Evolutionary conservation across 2,329 filamentous ascomycete genomes (phyloP), one percentile per base, ranked within the genome.

Genomic region (Aphanocladium album): DNA sequence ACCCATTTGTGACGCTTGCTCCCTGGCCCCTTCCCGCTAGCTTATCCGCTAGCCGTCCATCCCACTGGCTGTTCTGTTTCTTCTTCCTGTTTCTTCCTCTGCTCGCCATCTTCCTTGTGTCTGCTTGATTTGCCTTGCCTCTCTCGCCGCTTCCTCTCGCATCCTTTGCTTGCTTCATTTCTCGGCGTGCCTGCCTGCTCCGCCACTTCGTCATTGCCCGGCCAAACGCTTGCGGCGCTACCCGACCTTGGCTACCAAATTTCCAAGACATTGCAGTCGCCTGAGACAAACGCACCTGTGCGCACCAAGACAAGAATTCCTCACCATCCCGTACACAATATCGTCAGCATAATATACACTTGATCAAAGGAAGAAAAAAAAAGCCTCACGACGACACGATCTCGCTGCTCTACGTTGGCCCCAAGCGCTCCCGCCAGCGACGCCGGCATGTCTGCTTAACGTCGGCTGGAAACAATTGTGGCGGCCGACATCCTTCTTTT

Each of bases 231-330:
- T 43, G 45, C 23, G 35, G 35, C 46, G 25, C 56, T 43, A 45
- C 46, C 25, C 19, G 11, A 50, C 46, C 17, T n/a, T n/a, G 19
- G 17, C 46, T 51, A 33, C 46, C 21, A 16, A 50, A 35, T 16
- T 35, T 51, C 46, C 56, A 43, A 41, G 46, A 58, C 56, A 58
- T 51, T 58, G 46, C 46, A 30, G n/a, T 51, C 46, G 56, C 37
- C 56, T 27, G 56, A 58, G 56, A 58, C 56, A 58, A 58, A 41
- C 56, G 23, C 35, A 58, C 25, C 35, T 58, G 35, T 43, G 23
- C 30, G 17, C 35, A 41, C n/a, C 56, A 51, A 6, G 30, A 43
- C 56, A 58, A 35, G 3, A 58, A 51, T 43, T 51, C 56, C 56
- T 23, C 55, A 51, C 8, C 37, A 43, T 33, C 56, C 45, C 17